Base-by-base conservation (phyloP, 805 yeast genomes). In the Suhomyces pyralidae region DNA sequence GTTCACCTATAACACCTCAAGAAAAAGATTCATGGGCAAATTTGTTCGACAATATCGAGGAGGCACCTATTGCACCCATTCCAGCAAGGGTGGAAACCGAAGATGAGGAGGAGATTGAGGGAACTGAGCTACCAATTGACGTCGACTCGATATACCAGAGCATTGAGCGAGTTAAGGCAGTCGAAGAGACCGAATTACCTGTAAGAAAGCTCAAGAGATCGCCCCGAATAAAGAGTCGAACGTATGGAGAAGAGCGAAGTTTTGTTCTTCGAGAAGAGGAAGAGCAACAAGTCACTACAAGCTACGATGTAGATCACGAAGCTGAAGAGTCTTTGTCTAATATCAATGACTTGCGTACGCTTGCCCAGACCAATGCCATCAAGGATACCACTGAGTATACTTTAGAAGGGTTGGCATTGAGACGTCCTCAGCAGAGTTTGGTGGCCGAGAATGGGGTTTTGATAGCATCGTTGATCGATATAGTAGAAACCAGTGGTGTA, bases 261-360 rank as follows among this genome's bases (percentile, higher is more conserved):
- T 42, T 42, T 14, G 45, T 42, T 5, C 30, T 42, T 22, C 26
- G 45, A 20, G 45, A 40, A 10, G 45, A 20, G 17, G 43, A 45
- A 22, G 28, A 42, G 22, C 30, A 3, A 12, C 2, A 14, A 3
- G 45, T 2, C 9, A 8, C 25, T 14, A 7, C 4, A 10, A 20
- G 20, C n/a, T 40, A 22, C 28, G 15, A 20, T 1, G 7, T 28
- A 2, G 32, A 10, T 5, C 3, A 28, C 9, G 32, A 12, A 28
- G 32, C 7, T 3, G 45, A 22, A 40, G 45, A 42, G 5, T 42
- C 45, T 4, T 24, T 14, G 22, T 25, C 51, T 2, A 58, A 57
- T 32, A 56, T 61, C 32, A 53, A 59, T 25, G 70, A 65, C 51
- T 51, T 65, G 24, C 50, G 66, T 34, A 44, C 50, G 6, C 48